Conservation (phyloP, 306 rosid genomes). For the Glycine tomentella region DNA sequence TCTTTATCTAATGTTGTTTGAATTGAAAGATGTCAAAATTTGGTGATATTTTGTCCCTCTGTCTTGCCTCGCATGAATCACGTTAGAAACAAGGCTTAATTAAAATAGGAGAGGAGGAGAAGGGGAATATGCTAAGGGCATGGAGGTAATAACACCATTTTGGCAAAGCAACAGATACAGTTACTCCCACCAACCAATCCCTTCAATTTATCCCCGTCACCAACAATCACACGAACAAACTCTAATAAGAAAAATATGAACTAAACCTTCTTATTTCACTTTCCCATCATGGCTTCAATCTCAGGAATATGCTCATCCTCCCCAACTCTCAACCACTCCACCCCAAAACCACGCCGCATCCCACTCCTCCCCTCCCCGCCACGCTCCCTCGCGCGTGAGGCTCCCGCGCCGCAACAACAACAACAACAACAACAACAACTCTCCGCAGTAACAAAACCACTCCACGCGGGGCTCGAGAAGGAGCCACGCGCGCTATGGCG, state of each 20-base stretch:
- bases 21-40: too few relatives aligned
- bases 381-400: constrained; percentile 3
- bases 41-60: too few relatives aligned
- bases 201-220: constrained; percentile 22
- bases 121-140: not conserved
- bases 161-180: constrained; percentile 14
- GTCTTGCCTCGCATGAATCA: too few relatives aligned
- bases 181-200: not conserved
- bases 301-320: constrained; percentile 16
- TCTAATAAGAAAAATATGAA: too few relatives aligned
- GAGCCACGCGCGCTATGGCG: not conserved
- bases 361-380: not conserved
- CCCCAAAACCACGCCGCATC: constrained; percentile 6
- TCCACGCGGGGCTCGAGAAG: not conserved
- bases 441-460: not conserved
- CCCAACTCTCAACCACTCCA: constrained; percentile 5
- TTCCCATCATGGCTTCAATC: constrained; percentile 9
- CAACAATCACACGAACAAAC: not conserved
- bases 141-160: not conserved
- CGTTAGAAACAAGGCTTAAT: too few relatives aligned
- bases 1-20: too few relatives aligned
- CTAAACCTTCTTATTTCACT: not conserved
- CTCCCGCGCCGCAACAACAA: not conserved
- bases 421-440: not conserved
- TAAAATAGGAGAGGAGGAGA: not conserved